These are phyloP conservation scores for Sicyos edulis DNA, from an alignment of 306 rosid genomes.

Conservation along the genomic window DNA sequence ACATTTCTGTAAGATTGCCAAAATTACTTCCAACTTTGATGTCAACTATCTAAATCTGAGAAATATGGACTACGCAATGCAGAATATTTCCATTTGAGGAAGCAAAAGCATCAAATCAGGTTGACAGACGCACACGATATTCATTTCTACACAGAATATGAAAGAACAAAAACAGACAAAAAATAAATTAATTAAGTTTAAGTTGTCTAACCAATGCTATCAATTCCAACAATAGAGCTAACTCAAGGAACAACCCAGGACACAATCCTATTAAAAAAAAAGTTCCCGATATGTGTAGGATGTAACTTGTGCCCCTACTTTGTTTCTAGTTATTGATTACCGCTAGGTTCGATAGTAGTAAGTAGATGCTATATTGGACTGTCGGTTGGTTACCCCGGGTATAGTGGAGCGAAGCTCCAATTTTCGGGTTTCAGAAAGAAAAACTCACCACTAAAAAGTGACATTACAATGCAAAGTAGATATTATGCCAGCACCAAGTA, in stretches of 20 bases:
- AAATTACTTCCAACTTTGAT: neutral
- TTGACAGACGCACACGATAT: too few relatives aligned
- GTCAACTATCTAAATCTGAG: slow-evolving; percentile 4
- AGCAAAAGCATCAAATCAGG: neutral
- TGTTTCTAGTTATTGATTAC: neutral
- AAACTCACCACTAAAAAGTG: neutral
- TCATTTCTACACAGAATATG: neutral
- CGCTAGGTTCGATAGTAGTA: neutral
- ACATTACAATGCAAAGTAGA: neutral
- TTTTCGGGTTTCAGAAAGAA: too few relatives aligned
- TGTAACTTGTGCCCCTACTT: neutral
- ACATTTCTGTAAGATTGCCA: neutral
- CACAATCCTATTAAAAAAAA: neutral
- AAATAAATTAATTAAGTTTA: neutral
- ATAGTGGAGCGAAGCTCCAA: too few relatives aligned
- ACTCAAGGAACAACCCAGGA: neutral
- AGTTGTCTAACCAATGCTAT: neutral
- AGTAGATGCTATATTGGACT: neutral
- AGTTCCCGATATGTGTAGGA: neutral
- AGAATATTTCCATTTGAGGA: neutral
- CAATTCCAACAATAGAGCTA: neutral
- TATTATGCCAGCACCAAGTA: neutral
- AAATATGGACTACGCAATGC: neutral
- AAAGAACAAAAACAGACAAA: neutral
- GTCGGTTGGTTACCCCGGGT: neutral